Conservation (phyloP, 148 eudicot species). For the Rhododendron ferrugineum region DNA sequence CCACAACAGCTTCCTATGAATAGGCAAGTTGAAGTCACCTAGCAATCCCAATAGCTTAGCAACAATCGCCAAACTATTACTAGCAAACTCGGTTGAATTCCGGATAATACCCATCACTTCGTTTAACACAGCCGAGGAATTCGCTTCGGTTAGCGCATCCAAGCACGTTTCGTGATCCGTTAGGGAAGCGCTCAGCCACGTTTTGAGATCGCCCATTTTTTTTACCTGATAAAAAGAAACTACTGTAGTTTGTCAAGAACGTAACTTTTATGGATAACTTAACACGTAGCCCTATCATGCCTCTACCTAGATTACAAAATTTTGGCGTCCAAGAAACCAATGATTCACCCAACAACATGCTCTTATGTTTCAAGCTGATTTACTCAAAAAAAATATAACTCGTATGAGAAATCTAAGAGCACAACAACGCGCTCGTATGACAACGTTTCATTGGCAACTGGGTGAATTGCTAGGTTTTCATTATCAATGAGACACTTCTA, state of each 20-base stretch:
- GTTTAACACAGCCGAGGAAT: slow-evolving; percentile 11
- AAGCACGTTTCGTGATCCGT: slow-evolving; percentile 66
- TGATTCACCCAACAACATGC: no score
- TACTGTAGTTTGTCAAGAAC: not conserved
- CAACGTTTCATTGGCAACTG: no score
- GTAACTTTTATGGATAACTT: no score
- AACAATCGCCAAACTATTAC: slow-evolving; percentile 67
- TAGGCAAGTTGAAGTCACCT: slow-evolving; percentile 27
- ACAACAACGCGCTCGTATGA: no score
- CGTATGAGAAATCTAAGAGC: no score
- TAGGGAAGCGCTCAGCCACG: slow-evolving; percentile 52
- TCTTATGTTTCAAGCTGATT: no score
- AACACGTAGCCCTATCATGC: no score
- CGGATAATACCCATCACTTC: slow-evolving; percentile 19
- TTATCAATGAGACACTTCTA: no score
- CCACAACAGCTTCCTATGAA: slow-evolving; percentile 29
- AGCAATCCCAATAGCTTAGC: slow-evolving; percentile 29
- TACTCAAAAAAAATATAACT: no score
- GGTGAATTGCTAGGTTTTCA: no score
- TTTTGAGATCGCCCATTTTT: slow-evolving; percentile 26
- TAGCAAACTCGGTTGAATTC: slow-evolving; percentile 41
- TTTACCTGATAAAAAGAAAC: not conserved
- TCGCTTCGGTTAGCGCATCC: slow-evolving; percentile 40
- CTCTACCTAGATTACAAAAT: no score
- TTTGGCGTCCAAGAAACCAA: no score